Evolutionary conservation across 345 rosid species (phyloP).

Genomic region (Linum lewisii): DNA sequence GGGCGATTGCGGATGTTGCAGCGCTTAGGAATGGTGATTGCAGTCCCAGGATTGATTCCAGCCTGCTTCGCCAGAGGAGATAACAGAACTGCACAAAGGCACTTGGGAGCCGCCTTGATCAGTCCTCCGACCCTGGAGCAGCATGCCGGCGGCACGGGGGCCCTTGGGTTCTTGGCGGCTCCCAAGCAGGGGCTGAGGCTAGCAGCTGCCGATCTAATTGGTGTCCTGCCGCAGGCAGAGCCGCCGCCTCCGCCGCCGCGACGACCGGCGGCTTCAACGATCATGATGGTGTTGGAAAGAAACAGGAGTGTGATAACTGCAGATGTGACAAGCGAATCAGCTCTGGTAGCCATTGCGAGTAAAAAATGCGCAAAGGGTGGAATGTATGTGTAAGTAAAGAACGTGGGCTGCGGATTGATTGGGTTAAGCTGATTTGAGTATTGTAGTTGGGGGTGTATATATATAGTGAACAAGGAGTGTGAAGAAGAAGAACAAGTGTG

Average conservation of each 20-base stretch:
- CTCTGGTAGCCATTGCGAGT: background rate
- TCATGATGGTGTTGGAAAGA: background rate
- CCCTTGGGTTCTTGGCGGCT: conserved; percentile 44
- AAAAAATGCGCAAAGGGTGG: background rate
- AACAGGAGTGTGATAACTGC: background rate
- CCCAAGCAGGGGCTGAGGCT: conserved; percentile 69
- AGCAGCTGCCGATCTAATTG: conserved; percentile 51
- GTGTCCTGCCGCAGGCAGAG: conserved; percentile 56
- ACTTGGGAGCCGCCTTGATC: conserved; percentile 52
- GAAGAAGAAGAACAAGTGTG: background rate
- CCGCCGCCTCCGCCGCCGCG: background rate
- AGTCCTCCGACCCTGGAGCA: conserved; percentile 63
- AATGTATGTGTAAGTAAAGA: background rate
- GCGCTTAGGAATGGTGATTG: conserved; percentile 65
- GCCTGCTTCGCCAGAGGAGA: conserved; percentile 82
- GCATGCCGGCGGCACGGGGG: conserved; percentile 49
- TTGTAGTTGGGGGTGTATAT: background rate
- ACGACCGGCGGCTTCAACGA: conserved; percentile 34
- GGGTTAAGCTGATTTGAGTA: background rate
- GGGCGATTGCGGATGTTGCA: conserved; percentile 71
- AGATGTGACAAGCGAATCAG: background rate
- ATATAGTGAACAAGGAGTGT: background rate
- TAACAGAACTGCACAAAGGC: conserved; percentile 64
- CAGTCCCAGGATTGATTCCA: conserved; percentile 68
- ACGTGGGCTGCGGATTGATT: background rate